Evolutionary conservation across 345 rosid species (phyloP), one percentile per base, ranked within the genome.

Genomic region (Rhodamnia rubescens): DNA sequence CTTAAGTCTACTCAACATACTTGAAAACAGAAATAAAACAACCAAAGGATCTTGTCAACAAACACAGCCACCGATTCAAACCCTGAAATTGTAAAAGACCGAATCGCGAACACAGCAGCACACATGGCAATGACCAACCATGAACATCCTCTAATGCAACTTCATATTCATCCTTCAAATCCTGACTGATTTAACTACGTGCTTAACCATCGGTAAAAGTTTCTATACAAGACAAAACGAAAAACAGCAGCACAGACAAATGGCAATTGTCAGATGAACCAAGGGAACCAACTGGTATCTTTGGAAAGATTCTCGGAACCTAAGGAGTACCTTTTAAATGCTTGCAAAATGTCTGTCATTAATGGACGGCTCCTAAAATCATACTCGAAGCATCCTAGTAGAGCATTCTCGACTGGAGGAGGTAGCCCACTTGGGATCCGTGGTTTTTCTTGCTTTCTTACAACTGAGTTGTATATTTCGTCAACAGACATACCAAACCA

Each of bases 301-400:
- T 69, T 69, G 47, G 80, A 36, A 36, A 36, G 80, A 69, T 69
- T 20, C 80, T 18, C 24, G 36, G 20, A 10, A 61, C 61, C 27
- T 54, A 55, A 57, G 13, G 5, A 29, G 74, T 91, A 95, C 99
- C 98, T 92, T 88, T 90, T 89, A 64, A 97, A 93, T 58, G 92
- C 92, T 13, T 85, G 88, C 53, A 96, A 74, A 85, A 97, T 94
- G 91, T 96, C 96, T 85, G 88, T 91, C 94, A 97, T 93, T n/a
- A 94, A 85, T 84, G 99, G 99, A 24, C 99, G 94, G 88, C 87
- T 93, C 89, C 98, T 92, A 59, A 94, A 90, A 91, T 97, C 98
- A 91, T 92, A 93, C 90, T 94, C 93, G 80, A 97, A 96, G 94
- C 99, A 97, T 83, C 98, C 94, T 74, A 44, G 91, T 84, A 97